Evolutionary conservation across 208 protist genomes (phyloP), one percentile per base, ranked within the genome.

Genomic region (Leishmania guyanensis): DNA sequence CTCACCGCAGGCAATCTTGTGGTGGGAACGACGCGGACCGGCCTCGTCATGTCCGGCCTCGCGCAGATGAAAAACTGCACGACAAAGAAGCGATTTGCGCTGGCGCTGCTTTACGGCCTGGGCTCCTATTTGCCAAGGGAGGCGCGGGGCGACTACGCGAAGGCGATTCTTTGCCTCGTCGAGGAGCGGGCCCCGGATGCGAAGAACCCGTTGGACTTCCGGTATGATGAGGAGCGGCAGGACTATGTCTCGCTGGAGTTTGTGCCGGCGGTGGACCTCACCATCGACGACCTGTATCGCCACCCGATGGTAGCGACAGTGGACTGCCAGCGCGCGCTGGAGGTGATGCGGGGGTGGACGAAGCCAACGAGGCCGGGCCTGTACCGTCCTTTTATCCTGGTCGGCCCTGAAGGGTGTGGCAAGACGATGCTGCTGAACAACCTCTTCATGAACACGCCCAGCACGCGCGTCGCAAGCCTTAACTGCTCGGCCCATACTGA

Each of bases 401-500:
- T 99, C 26, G 98, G 98, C 48, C 99, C 99, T 5, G 98, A 99
- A 80, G 99, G 98, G 3, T 97, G 94, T 69, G 99, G 99, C 39
- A 99, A 99, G 88, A 94, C 88, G 69, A 98, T 99, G 94, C 84
- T 99, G 77, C 88, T 99, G 14, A 92, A 79, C 50, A 92, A 98
- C 82, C 76, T 95, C 26, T 98, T 99, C 88, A 66, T 77, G 68
- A 81, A 83, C 83, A 86, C 82, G 69, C 17, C 79, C 75, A 93
- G 86, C 82, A 94, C 92, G 9, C 88, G 92, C 75, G 97, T 99
- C 12, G 96, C 97, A 2, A 95, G 86, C 9, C 86, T 99, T 33
- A 96, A 99, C 91, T 99, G 98, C 92, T 98, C 94, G 29, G 94
- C 98, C 22, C 98, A 99, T 88, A 99, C 98, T 29, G 91, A 92